Conservation (phyloP, 148 eudicot species). For the Rhododendron ferrugineum region DNA sequence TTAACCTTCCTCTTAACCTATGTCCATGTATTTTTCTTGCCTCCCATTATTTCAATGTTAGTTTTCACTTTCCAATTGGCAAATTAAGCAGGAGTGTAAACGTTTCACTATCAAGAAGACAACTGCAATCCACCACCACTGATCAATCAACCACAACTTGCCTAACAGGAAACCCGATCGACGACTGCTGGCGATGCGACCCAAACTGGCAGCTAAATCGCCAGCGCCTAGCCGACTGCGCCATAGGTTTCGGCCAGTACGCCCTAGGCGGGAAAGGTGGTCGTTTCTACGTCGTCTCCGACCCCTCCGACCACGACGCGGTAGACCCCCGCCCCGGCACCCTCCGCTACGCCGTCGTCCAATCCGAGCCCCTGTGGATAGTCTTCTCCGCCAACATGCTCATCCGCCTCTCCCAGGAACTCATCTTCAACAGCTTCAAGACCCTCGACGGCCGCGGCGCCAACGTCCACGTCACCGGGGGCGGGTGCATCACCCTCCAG, state of each 20-base stretch:
- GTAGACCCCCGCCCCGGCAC: slow-evolving; percentile 22
- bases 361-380: slow-evolving; percentile 28
- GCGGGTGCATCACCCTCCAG: slow-evolving; percentile 28
- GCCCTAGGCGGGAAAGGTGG: slow-evolving; percentile 85
- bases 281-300: slow-evolving; percentile 62
- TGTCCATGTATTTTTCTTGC: not conserved
- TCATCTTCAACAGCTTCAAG: slow-evolving; percentile 22
- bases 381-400: slow-evolving; percentile 23
- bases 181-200: slow-evolving; percentile 88
- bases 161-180: slow-evolving; percentile 67
- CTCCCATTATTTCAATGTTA: not conserved
- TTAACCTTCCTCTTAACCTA: not conserved
- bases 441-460: slow-evolving; percentile 25
- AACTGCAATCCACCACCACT: slow-evolving; percentile 19
- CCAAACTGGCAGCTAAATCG: slow-evolving; percentile 62
- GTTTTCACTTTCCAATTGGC: not conserved
- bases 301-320: slow-evolving; percentile 60
- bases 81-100: slow-evolving; percentile 49
- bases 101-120: slow-evolving; percentile 56
- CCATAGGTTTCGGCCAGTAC: slow-evolving; percentile 71
- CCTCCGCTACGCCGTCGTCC: slow-evolving; percentile 29
- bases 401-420: slow-evolving; percentile 22
- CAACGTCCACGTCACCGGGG: slow-evolving; percentile 20
- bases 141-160: slow-evolving; percentile 31
- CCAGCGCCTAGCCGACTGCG: slow-evolving; percentile 71